A percentile compares a stretch with the other conserved stretches of the same genome.
Evolutionary conservation across 768 basidiomycete genomes (phyloP).

Genomic region (Boletus vermiculosoides): DNA sequence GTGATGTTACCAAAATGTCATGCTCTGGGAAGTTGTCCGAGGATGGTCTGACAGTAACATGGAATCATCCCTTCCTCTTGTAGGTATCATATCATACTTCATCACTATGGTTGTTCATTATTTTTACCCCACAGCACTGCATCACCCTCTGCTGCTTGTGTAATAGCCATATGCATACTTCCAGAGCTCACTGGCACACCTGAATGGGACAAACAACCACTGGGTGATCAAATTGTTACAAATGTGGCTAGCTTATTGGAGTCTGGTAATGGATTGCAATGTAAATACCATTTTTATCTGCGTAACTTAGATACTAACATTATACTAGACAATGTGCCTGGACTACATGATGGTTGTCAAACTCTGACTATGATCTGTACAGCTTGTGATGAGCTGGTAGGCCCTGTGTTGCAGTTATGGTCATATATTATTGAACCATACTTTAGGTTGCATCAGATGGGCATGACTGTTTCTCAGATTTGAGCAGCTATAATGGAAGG

Average conservation of each 20-base stretch:
- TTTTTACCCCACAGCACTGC: not conserved
- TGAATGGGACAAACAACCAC: not conserved
- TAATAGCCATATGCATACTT: not conserved
- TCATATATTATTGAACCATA: not conserved
- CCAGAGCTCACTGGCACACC: not conserved
- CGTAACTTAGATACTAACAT: not conserved
- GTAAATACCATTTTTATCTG: not conserved
- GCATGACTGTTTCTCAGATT: not conserved
- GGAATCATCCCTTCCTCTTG: not conserved
- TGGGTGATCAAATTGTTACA: not conserved
- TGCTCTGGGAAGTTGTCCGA: not conserved
- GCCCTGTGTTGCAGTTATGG: not conserved
- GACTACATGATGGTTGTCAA: not conserved
- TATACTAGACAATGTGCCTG: not conserved
- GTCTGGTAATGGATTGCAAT: not conserved
- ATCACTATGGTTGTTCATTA: not conserved
- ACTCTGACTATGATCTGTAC: not conserved
- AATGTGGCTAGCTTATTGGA: not conserved
- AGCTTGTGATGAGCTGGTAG: not conserved
- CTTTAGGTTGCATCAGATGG: not conserved
- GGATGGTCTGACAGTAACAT: not conserved
- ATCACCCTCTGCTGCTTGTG: not conserved
- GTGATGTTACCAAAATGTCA: not conserved
- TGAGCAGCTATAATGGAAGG: too few relatives aligned
- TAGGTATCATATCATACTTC: not conserved